Base-by-base conservation (phyloP, 495 filamentous ascomycete species). In the Neurospora tetrasperma region DNA sequence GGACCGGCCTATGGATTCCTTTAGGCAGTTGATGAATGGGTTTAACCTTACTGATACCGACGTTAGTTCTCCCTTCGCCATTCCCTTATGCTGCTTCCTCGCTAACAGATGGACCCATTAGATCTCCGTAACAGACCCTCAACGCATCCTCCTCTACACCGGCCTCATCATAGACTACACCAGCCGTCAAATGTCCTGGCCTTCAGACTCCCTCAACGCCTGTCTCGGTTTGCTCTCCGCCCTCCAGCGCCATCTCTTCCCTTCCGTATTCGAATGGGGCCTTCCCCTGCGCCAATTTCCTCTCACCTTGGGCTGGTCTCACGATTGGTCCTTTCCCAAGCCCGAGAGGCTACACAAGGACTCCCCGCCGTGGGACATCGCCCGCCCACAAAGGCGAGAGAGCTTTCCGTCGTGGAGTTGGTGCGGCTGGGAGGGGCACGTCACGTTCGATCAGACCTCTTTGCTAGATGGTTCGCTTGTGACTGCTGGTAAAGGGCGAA, bases 181-280 rank as follows among this genome's bases (percentile, higher is more conserved):
- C 23, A 16, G 39, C 3, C 76, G 75, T 16, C 62, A 62, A 35
- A 74, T 78, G 75, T 69, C 76, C 3, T 43, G 72, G 43, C 69
- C 72, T 20, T 40, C 68, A 1, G 76, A 76, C 72, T 75, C 75
- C 12, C 69, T 78, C 20, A 76, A 76, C 35, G 75, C 76, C 14
- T 10, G 73, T 3, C 48, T 46, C 1, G 75, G 76, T 0, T 54
- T 76, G 10, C 54, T 78, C 6, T 62, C 41, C 6, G 44, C 69
- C 2, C 69, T 73, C 4, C 40, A 76, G 23, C 59, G 69, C 7
- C 59, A 18, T 0, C 54, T 73, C 6, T 44, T 78, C 42, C 74
- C 74, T 5, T 23, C 39, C 14, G 41, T 43, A 0, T 78, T 76
- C 38, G 42, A 75, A 16, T 78, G 76, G 76, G 76, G 75, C 0